phyloP scores from a whole-genome alignment of 2,329 filamentous ascomycete genomes.

The Penicillium hesseltinei region DNA sequence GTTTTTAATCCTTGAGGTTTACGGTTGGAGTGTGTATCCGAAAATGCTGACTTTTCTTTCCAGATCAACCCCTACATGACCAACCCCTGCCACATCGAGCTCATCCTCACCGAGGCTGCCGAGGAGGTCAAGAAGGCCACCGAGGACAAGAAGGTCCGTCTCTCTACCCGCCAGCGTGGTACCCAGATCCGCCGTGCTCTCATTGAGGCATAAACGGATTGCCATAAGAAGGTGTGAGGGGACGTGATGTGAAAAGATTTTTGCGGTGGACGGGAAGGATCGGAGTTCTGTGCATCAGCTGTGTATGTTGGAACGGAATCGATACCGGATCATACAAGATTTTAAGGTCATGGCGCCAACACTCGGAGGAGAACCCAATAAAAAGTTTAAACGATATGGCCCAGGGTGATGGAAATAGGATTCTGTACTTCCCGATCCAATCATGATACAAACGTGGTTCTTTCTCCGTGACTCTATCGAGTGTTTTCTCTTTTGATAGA shows the following conservation, averaged over 20 bases:
- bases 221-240: constrained; percentile 29
- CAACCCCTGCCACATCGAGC: constrained; percentile 99
- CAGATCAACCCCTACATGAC: constrained; percentile 99
- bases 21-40: too few relatives aligned
- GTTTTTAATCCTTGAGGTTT: constrained; percentile 45
- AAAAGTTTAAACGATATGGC: constrained; percentile 30
- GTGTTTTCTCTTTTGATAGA: constrained; percentile 1
- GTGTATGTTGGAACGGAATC: constrained; percentile 31
- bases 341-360: constrained; percentile 28
- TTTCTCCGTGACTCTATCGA: constrained; percentile 18
- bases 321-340: constrained; percentile 30
- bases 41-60: constrained; percentile 8
- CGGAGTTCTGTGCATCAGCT: constrained; percentile 35
- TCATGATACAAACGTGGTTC: constrained; percentile 30
- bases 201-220: constrained; percentile 52
- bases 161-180: constrained; percentile 92
- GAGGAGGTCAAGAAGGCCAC: constrained; percentile 88
- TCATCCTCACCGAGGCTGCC: constrained; percentile 97
- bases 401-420: constrained; percentile 23
- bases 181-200: constrained; percentile 61
- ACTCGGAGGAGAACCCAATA: constrained; percentile 29
- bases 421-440: constrained; percentile 27
- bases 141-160: constrained; percentile 65
- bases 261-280: constrained; percentile 32
- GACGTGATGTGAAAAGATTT: constrained; percentile 29